Base-by-base conservation (phyloP, 768 basidiomycete species). In the Pleurotus pulmonarius region DNA sequence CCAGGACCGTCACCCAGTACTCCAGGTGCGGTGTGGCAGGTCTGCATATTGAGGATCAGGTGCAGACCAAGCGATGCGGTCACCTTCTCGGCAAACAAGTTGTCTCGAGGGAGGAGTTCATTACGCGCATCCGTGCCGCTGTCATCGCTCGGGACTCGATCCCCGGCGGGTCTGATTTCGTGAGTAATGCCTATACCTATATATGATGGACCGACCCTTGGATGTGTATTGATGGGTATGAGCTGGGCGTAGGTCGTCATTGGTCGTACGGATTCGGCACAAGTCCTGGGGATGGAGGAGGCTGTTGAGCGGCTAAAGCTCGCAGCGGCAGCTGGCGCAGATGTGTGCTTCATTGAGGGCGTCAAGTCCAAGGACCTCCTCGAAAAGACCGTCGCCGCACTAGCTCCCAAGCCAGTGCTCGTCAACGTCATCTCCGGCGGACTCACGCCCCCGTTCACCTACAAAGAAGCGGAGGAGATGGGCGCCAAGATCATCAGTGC, bases 81-180 rank as follows among this genome's bases (percentile, higher is more conserved):
- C 90, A 91, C 65, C 71, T 91, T 43, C 76, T 88, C 65, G 89
- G 90, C 51, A 92, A 92, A 69, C 87, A 89, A 66, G 87, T 91
- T 41, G 88, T 91, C 38, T 88, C 87, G 7, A 80, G 87, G 1
- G 88, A 90, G 64, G 89, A 88, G 64, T 87, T 87, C 59, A 53
- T 88, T 26, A 86, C 82, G 9, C 84, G 88, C 40, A 85, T 91
- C 61, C 85, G 88, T 41, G 88, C 89, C 12, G 89, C 89, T 2
- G 87, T 90, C 46, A 79, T 84, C 45, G 89, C 89, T 24, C 85
- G 89, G 48, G 87, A 91, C 64, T 76, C 84, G 6, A 84, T 90
- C 55, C 88, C 88, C n/a, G 87, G 87, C 34, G 78, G 78, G 37
- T 89, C 88, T 13, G 87, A 91, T 68, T 88, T 90, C 59, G 88